Evolutionary conservation across 768 basidiomycete genomes (phyloP).

Genomic region (Pulveroboletus sp.): DNA sequence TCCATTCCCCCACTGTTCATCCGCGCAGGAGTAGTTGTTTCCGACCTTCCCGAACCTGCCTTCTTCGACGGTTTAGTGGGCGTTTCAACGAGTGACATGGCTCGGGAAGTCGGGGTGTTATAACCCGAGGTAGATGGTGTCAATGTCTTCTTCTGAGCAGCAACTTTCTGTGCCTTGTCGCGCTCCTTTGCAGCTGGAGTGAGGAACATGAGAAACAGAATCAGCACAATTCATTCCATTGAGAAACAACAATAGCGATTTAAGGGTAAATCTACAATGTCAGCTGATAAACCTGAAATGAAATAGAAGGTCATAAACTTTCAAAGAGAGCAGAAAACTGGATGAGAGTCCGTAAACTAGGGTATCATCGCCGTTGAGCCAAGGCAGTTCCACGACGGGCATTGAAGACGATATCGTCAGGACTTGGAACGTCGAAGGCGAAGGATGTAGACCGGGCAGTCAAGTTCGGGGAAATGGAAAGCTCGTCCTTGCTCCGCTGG

Average conservation of each 20-base stretch:
- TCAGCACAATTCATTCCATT: conserved; percentile 38
- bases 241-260: conserved; percentile 27
- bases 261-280: conserved; percentile 28
- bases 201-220: conserved; percentile 32
- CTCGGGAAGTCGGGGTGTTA: conserved; percentile 40
- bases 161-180: conserved; percentile 64
- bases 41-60: conserved; percentile 35
- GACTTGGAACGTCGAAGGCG: conserved; percentile 80
- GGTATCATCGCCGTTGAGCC: conserved; percentile 34
- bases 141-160: conserved; percentile 41
- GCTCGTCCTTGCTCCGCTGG: conserved; percentile 7
- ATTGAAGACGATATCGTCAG: conserved; percentile 83
- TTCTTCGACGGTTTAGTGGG: conserved; percentile 44
- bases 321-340: neutral
- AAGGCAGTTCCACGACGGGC: conserved; percentile 75
- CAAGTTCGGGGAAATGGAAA: conserved; percentile 33
- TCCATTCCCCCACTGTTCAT: conserved; percentile 36
- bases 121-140: conserved; percentile 36
- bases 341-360: conserved; percentile 4
- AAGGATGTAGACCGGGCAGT: conserved; percentile 41
- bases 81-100: conserved; percentile 39
- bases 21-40: conserved; percentile 41
- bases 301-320: conserved; percentile 16
- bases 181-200: conserved; percentile 71
- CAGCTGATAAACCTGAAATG: conserved; percentile 13